Base-by-base conservation (phyloP, 257 asterid genomes). In the Verbascum thapsus region DNA sequence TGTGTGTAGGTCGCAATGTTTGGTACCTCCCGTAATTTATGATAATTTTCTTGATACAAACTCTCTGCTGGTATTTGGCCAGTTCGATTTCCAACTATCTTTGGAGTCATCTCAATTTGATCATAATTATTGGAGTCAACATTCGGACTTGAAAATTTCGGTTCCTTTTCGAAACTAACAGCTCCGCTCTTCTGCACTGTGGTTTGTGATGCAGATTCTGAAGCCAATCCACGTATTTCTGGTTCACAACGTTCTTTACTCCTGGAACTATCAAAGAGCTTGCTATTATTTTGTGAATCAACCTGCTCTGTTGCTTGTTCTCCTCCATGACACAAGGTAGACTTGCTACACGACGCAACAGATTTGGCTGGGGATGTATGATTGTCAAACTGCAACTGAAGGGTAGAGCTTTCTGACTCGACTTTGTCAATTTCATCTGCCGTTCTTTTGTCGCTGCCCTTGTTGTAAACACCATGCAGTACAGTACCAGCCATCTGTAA, bases 191-290 rank as follows among this genome's bases (percentile, higher is more conserved):
- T 68, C 73, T 74, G 74, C 73, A 18, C 62, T 48, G 76, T 53
- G 71, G 81, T 66, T 39, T 75, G 83, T 15, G 77, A 76, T 41
- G 75, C 84, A 53, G 85, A 86, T 77, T 85, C 94, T 59, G 81
- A 75, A 8, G 91, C 83, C 52, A 78, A 72, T 47, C 68, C 95
- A 72, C 94, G 85, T 76, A 66, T 76, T 77, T 81, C 87, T 6
- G 78, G 63, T 7, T 59, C 59, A 68, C 68, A 73, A 72, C 57
- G 71, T 69, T 73, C 89, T 54, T 72, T 71, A 11, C 43, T 55
- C n/a, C 63, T 53, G 58, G 66, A 54, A 41, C 62, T 42, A 38
- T 49, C 41, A 3, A 52, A 61, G 57, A 22, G 19, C 57, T 72
- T 69, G 57, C 53, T 62, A 60, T 63, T 73, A 66, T 69, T 58